Evolutionary conservation across 2,329 filamentous ascomycete genomes (phyloP), one percentile per base, ranked within the genome.

Genomic region (Mollisiaceae sp.): DNA sequence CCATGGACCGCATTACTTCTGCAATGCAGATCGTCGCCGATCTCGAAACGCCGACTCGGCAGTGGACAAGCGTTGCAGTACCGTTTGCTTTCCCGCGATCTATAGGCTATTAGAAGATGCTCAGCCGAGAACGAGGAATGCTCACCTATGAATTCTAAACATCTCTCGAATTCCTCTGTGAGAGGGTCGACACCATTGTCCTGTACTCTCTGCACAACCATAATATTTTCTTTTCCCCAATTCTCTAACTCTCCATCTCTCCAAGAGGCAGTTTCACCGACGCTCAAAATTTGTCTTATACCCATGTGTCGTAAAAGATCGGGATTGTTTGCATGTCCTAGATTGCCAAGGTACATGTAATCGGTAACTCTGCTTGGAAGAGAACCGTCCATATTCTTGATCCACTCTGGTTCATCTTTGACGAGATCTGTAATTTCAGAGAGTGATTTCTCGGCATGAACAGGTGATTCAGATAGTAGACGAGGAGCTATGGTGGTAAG

Each of bases 21-120:
- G 95, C 95, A 74, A 99, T 99, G 77, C 95, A 98, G 67, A 99
- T 97, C 1, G 94, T 99, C 14, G 95, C 95, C 68, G 93, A 97
- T 60, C 95, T 88, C 59, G 94, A 97, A 62, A 99, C 95, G 57
- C 95, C 95, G 8, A 99, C 95, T 20, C 95, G 90, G 77, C 95
- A 99, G 77, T 99, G 95, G 18, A 99, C 95, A 64, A 99, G 84
- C 0, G 95, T 98, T 27, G 94, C 93, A 4, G 87, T 92, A 36
- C 91, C 90, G 52, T 91, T 90, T 43, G 80, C 80, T 75, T 90
- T 91, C 41, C 94, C 94, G 71, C 89, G 88, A 71, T 93, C 95
- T 97, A 73, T 50, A 50, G 24, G 6, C 3, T 41, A 47, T 74
- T 56, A 76, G 58, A 58, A 55, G 4, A 59, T 22, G n/a, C 22